These are phyloP conservation scores for Fraxinus baroniana DNA, from an alignment of 305 asterid species.

Conservation along the genomic window DNA sequence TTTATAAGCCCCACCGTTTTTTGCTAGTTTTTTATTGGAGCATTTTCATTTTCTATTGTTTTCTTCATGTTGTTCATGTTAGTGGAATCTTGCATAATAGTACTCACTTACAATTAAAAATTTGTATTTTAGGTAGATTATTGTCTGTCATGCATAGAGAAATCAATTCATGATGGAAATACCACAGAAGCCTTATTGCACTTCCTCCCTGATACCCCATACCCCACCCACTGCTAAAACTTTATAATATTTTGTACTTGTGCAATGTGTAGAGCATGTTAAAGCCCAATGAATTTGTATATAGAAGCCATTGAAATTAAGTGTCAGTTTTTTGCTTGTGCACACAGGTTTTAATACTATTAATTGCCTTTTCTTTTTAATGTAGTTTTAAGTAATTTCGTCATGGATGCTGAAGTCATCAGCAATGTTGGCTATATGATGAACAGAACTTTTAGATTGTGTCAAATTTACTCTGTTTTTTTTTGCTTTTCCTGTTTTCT, in stretches of 20 bases:
- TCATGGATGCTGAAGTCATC: conserved; percentile 16
- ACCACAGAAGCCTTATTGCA: background rate
- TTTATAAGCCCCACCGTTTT: background rate
- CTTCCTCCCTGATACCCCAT: background rate
- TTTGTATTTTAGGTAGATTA: background rate
- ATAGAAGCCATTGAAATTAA: background rate
- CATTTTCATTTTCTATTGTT: background rate
- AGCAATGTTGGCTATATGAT: background rate
- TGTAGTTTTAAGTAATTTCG: conserved; percentile 8
- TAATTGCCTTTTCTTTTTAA: background rate
- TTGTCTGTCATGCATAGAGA: background rate
- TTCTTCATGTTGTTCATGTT: background rate
- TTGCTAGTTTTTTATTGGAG: background rate
- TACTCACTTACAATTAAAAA: conserved; percentile 18
- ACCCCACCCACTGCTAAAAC: background rate
- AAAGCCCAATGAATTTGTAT: conserved; percentile 2
- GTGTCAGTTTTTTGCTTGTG: background rate
- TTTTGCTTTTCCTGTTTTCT: conserved; percentile 18
- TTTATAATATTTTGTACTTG: background rate
- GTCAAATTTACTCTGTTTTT: background rate
- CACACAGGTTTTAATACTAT: background rate
- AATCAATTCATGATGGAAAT: background rate
- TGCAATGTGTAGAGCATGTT: conserved; percentile 8
- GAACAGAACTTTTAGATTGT: background rate
- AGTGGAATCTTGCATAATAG: background rate